These are phyloP conservation scores for Malassezia cuniculi DNA, from an alignment of 1,284 basidiomycete genomes.

Conservation along the genomic window DNA sequence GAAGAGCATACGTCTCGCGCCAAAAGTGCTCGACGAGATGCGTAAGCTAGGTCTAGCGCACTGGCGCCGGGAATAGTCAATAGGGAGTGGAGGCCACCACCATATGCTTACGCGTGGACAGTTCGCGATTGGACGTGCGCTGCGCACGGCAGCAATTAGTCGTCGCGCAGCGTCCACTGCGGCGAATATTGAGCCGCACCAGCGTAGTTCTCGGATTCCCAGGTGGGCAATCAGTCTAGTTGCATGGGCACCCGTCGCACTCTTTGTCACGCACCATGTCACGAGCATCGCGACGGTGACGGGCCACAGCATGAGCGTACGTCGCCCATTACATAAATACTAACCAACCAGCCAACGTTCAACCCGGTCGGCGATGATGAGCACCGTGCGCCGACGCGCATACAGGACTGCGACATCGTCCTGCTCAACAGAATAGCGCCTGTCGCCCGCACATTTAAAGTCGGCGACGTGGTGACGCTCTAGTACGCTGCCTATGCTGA, in stretches of 20 bases:
- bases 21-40: slow-evolving; percentile 9
- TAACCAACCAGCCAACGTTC: slow-evolving; percentile 42
- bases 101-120: no score
- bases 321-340: neutral
- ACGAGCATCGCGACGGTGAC: slow-evolving; percentile 48
- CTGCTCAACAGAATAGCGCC: slow-evolving; percentile 48
- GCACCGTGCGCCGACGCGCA: slow-evolving; percentile 9
- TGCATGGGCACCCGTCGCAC: slow-evolving; percentile 49
- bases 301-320: slow-evolving; percentile 43
- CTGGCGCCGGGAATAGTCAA: no score
- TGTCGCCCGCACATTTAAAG: slow-evolving; percentile 33
- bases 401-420: slow-evolving; percentile 49
- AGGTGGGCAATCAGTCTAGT: no score
- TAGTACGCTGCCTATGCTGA: neutral
- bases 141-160: no score
- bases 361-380: slow-evolving; percentile 5
- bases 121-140: no score
- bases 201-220: no score
- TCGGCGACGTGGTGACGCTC: slow-evolving; percentile 51
- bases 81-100: no score
- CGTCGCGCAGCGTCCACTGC: no score
- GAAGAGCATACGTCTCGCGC: slow-evolving; percentile 28
- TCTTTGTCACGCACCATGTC: slow-evolving; percentile 48
- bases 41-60: slow-evolving; percentile 4
- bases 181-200: no score